A percentile compares a stretch with the other conserved stretches of the same genome.
Evolutionary conservation across 2,329 filamentous ascomycete genomes (phyloP).

Genomic region (Penicillium sp.): DNA sequence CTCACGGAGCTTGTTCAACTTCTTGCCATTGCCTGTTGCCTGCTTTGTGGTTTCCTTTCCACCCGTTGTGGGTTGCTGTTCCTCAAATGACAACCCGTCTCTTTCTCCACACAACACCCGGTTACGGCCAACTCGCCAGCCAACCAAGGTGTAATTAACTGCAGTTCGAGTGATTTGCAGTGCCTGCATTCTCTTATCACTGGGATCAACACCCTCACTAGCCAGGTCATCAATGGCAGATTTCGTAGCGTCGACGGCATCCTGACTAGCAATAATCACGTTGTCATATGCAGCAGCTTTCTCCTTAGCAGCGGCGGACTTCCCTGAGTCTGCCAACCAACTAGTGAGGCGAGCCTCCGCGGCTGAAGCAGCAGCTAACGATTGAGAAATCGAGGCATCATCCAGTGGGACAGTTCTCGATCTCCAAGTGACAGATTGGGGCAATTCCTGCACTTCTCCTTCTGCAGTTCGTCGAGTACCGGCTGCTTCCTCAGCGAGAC

Average conservation of each 20-base stretch:
- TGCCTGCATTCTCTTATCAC: conserved; percentile 80
- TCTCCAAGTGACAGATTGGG: conserved; percentile 75
- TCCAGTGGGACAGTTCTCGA: conserved; percentile 77
- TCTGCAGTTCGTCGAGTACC: conserved; percentile 41
- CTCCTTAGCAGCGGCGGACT: conserved; percentile 45
- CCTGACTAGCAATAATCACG: conserved; percentile 80
- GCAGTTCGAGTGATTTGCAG: conserved; percentile 86
- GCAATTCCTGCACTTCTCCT: conserved; percentile 45
- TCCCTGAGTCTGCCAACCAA: conserved; percentile 39
- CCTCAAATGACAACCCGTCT: conserved; percentile 59
- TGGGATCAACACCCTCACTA: conserved; percentile 71
- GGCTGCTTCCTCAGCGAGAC: conserved; percentile 53
- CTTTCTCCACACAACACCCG: conserved; percentile 73
- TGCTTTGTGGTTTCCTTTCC: conserved; percentile 43
- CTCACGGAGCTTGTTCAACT: conserved; percentile 72
- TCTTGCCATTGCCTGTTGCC: conserved; percentile 63
- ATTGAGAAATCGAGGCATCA: conserved; percentile 81
- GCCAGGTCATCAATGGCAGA: conserved; percentile 83
- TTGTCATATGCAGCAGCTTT: conserved; percentile 82
- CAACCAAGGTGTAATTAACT: conserved; percentile 86
- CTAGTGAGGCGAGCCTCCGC: conserved; percentile 46
- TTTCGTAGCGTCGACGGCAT: conserved; percentile 87
- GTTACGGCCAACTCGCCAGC: conserved; percentile 90
- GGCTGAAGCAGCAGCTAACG: conserved; percentile 60
- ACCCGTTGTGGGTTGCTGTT: conserved; percentile 45